Conservation (phyloP, 192 early-diverging fungal genomes). For the Podila minutissima region DNA sequence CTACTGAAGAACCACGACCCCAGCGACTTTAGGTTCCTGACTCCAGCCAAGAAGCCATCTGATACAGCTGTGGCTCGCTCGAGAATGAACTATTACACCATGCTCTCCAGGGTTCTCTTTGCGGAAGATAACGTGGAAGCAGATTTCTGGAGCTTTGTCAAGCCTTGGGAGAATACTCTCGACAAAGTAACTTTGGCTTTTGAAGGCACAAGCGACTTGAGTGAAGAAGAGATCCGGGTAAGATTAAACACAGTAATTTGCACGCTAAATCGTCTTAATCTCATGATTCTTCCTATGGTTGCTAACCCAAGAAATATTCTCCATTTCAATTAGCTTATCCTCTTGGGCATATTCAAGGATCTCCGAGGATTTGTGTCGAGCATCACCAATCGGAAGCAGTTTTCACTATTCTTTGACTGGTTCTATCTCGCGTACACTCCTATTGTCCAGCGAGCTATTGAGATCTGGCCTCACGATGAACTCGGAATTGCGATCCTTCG, state of each 20-base stretch:
- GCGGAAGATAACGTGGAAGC: conserved; percentile 66
- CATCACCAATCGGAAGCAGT: conserved; percentile 67
- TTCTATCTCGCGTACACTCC: conserved; percentile 76
- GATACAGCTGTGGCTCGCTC: conserved; percentile 44
- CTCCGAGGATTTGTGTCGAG: conserved; percentile 80
- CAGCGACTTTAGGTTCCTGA: conserved; percentile 79
- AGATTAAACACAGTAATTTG: background rate
- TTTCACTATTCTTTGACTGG: conserved; percentile 86
- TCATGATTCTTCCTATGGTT: background rate
- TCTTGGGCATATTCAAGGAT: conserved; percentile 77
- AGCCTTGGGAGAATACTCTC: conserved; percentile 69
- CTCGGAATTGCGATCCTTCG: conserved; percentile 80
- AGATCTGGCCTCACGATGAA: conserved; percentile 69
- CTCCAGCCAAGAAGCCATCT: conserved; percentile 64
- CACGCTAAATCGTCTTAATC: background rate
- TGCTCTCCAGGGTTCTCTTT: conserved; percentile 82
- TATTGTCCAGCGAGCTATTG: conserved; percentile 71
- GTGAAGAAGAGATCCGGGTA: conserved; percentile 57
- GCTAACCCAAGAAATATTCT: background rate
- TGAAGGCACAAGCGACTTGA: conserved; percentile 62
- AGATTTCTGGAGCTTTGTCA: conserved; percentile 78
- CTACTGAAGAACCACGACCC: conserved; percentile 78
- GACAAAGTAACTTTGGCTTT: conserved; percentile 65
- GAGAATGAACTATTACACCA: conserved; percentile 79
- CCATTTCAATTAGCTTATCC: conserved; percentile 40